Base-by-base conservation (phyloP, 2,329 filamentous ascomycete species). In the Claviceps sp. region DNA sequence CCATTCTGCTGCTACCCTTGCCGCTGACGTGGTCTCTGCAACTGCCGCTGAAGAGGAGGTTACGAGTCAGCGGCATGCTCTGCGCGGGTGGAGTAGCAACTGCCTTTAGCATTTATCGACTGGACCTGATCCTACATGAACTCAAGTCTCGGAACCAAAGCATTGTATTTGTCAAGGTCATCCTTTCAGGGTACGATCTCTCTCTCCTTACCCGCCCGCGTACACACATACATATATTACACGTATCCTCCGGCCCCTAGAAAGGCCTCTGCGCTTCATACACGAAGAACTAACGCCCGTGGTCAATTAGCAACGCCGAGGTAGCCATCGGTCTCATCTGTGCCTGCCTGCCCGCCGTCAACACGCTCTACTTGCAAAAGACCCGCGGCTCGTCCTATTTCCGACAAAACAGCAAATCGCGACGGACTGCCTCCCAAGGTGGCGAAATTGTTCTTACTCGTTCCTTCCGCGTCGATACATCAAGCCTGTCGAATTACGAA, bases 21-120 rank as follows among this genome's bases (percentile, higher is more conserved):
- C 65, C 65, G 3, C 57, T 65, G 22, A 64, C 63, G 5, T 62
- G 64, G 55, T 66, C 62, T 1, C 57, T 68, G 38, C 59, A 63
- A 42, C 55, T 67, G 52, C 58, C 65, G 2, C 48, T 50, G 30
- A 60, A 54, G 47, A 63, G 61, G 57, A 60, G 63, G 48, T 50
- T 69, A 5, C 61, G 59, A 1, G 61, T 66, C 6, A 55, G 56
- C 14, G 61, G 55, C 16, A 58, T 66, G 41, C 56, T 66, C 6
- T 59, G 62, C 48, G 63, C 63, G 0, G 62, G 64, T 8, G 64
- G 64, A 8, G 41, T 65, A 22, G 64, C 64, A 11, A 66, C 63
- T 1, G 63, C 54, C 0, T 64, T 64, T 11, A 65, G 62, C 38
- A 52, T 66, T 22, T 63, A 63, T 37, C 61, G 63, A 9, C 51